Evolutionary conservation across 176 grass and related monocot species (phyloP).

Genomic region (Lolium rigidum): DNA sequence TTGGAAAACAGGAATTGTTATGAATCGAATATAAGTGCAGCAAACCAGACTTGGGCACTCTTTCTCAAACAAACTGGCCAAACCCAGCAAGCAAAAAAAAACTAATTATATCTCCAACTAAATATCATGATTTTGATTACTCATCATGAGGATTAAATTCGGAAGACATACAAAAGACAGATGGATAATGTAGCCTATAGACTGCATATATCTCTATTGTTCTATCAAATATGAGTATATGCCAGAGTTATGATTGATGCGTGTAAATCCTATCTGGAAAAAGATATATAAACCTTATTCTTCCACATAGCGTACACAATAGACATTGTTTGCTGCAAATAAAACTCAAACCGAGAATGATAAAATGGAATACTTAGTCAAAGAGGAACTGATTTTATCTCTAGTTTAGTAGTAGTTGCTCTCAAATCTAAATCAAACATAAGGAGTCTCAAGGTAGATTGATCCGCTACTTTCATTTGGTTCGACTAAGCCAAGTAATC

Average conservation of each 20-base stretch:
- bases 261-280: neutral
- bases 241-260: neutral
- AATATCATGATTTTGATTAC: neutral
- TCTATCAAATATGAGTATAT: neutral
- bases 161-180: neutral
- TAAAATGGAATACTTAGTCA: neutral
- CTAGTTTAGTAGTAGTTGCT: neutral
- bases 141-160: too few species aligned
- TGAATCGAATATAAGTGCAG: neutral
- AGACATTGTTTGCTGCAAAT: neutral
- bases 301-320: neutral
- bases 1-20: neutral
- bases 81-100: neutral
- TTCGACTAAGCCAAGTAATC: neutral
- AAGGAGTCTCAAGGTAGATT: neutral
- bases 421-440: too few species aligned
- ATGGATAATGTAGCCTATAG: too few species aligned
- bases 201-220: too few species aligned
- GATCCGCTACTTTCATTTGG: neutral
- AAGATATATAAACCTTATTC: neutral
- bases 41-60: neutral
- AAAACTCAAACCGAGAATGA: neutral
- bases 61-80: neutral
- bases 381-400: neutral
- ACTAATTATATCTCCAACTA: neutral